Conservation (phyloP, 345 rosid species). For the Aquilaria malaccensis region DNA sequence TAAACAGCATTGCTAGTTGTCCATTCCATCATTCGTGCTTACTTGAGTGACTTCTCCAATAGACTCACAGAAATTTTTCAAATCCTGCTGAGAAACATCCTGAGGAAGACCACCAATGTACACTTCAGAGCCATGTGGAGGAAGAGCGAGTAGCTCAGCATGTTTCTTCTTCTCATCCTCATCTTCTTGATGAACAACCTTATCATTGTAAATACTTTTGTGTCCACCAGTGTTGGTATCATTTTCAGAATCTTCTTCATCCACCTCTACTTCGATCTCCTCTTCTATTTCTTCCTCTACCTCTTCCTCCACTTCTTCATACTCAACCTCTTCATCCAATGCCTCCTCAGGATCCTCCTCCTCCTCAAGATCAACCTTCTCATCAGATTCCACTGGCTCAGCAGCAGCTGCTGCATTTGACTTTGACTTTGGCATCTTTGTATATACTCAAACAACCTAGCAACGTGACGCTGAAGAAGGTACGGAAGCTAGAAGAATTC, state of each 20-base stretch:
- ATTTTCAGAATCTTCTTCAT: constrained; percentile 26
- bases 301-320: constrained; percentile 45
- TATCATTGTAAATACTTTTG: constrained; percentile 16
- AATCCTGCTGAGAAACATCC: constrained; percentile 42
- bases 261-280: constrained; percentile 31
- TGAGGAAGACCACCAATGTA: constrained; percentile 58
- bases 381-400: constrained; percentile 33
- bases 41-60: constrained; percentile 65
- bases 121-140: constrained; percentile 70
- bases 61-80: constrained; percentile 51
- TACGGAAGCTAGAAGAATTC: constrained; percentile 66
- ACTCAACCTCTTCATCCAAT: constrained; percentile 61
- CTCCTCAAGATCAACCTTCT: constrained; percentile 51
- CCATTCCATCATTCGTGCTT: not conserved
- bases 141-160: constrained; percentile 53
- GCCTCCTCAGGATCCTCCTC: constrained; percentile 37
- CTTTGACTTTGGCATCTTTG: constrained; percentile 53
- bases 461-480: constrained; percentile 21
- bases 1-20: not conserved
- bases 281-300: constrained; percentile 38
- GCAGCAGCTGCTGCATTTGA: constrained; percentile 30
- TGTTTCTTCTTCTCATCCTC: constrained; percentile 42
- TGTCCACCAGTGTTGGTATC: constrained; percentile 14
- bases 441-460: constrained; percentile 11
- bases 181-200: constrained; percentile 12